Evolutionary conservation across 805 yeast species (phyloP), one percentile per base, ranked within the genome.

Genomic region (Nakazawaea anatomiae): DNA sequence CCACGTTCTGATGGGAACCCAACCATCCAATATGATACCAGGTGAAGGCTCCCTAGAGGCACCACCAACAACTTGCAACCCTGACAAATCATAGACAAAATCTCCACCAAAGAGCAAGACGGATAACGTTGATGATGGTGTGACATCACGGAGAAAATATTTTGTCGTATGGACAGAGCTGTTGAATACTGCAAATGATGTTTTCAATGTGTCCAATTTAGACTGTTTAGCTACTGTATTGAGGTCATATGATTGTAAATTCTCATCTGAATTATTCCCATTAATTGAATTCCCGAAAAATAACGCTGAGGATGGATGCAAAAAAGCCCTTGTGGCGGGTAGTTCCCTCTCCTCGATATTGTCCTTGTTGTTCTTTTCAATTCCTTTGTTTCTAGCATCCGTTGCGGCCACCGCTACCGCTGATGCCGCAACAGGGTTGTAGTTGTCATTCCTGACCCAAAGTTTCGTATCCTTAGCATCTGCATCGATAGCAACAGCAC

Each of bases 1-100:
- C 97, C 97, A 92, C 1, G 97, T 89, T 54, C 88, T 75, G 10
- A 92, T 75, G 0, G 97, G 95, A 35, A 89, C 67, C 97, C 98
- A 91, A n/a, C 76, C 76, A 57, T 89, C 96, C 50, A 92, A 69
- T 7, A 89, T 82, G 36, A 94, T 79, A 27, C 97, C 97, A 0
- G 96, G 95, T 0, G 90, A 78, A 4, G 82, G 75, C 40, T 70
- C 74, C 1, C 77, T 70, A 0, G 74, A 64, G 34, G 65, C 54
- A 8, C 40, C 18, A 18, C 25, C 25, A 18, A 18, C 25, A 12
- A 7, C 11, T n/a, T 60, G 53, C 9, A 70, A 56, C 6, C 67
- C 60, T 9, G 71, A 62, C 46, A 82, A 57, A 57, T 86, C 88
- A 61, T 83, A 85, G 39, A 72, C 65, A 18, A 87, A 75, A 0